These are phyloP conservation scores for Cruciata laevipes DNA, from an alignment of 257 asterid genomes.

Conservation along the genomic window DNA sequence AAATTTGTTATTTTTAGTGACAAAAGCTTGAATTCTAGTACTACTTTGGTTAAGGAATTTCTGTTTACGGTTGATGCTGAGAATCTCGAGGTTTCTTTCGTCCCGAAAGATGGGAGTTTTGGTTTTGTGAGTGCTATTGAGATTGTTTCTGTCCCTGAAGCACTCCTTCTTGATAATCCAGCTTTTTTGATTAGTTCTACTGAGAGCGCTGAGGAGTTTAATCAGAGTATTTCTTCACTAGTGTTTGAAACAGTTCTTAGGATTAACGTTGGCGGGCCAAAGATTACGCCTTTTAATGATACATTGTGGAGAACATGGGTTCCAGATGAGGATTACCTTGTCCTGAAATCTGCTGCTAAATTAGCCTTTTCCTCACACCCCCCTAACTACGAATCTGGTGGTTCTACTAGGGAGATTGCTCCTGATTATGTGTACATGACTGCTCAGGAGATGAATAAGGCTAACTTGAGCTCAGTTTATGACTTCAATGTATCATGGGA, in stretches of 20 bases:
- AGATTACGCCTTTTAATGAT: conserved; percentile 67
- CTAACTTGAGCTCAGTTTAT: conserved; percentile 25
- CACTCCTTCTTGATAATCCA: conserved; percentile 51
- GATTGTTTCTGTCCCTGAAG: conserved; percentile 58
- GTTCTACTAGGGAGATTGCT: conserved; percentile 59
- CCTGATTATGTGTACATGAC: conserved; percentile 77
- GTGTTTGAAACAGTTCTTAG: conserved; percentile 65
- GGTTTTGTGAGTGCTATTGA: conserved; percentile 70
- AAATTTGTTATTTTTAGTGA: conserved; percentile 28
- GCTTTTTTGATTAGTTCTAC: conserved; percentile 33
- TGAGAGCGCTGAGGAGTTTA: conserved; percentile 43
- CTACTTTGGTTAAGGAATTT: conserved; percentile 47
- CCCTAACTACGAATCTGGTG: conserved; percentile 57
- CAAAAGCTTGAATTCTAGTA: neutral
- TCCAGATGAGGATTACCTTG: conserved; percentile 65
- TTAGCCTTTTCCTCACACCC: conserved; percentile 35
- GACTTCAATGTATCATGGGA: conserved; percentile 68
- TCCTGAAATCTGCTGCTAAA: conserved; percentile 58
- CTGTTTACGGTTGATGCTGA: conserved; percentile 39
- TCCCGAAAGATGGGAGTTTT: conserved; percentile 36
- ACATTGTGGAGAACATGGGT: conserved; percentile 79
- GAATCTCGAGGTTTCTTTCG: conserved; percentile 50
- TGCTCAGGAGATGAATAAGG: conserved; percentile 60
- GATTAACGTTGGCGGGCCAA: conserved; percentile 72
- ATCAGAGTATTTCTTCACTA: conserved; percentile 51